These are phyloP conservation scores for Dovyalis caffra DNA, from an alignment of 345 rosid species.

Conservation along the genomic window DNA sequence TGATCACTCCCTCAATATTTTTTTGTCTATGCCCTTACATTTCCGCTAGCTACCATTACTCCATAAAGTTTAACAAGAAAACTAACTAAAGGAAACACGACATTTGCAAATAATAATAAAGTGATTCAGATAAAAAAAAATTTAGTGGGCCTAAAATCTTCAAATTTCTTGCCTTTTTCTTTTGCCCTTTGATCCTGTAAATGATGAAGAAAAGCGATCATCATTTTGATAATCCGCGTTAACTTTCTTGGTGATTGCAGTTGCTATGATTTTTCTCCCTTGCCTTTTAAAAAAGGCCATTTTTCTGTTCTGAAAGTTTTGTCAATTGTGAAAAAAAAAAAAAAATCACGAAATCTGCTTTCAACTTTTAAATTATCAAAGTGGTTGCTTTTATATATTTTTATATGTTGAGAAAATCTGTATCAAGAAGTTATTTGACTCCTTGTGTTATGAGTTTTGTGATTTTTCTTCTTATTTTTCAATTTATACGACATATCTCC, in stretches of 20 bases:
- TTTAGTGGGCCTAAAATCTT: neutral
- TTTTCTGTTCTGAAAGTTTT: neutral
- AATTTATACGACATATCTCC: too few relatives aligned
- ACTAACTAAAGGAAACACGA: neutral
- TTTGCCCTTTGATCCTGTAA: neutral
- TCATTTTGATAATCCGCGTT: neutral
- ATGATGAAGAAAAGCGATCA: neutral
- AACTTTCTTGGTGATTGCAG: neutral
- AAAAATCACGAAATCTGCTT: neutral
- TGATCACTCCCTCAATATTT: neutral
- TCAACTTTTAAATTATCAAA: neutral
- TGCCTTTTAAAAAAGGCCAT: neutral
- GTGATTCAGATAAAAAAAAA: neutral
- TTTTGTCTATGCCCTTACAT: neutral
- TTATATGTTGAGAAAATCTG: too few relatives aligned
- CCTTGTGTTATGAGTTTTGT: too few relatives aligned
- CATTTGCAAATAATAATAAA: neutral
- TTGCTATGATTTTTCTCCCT: neutral
- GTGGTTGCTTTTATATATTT: too few relatives aligned
- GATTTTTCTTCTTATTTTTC: too few relatives aligned
- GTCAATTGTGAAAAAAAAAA: neutral
- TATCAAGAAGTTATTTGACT: too few relatives aligned
- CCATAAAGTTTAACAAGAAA: too few relatives aligned
- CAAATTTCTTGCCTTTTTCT: neutral
- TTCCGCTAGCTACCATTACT: neutral